Conservation (phyloP, 345 rosid genomes). For the Clarkia xantiana region DNA sequence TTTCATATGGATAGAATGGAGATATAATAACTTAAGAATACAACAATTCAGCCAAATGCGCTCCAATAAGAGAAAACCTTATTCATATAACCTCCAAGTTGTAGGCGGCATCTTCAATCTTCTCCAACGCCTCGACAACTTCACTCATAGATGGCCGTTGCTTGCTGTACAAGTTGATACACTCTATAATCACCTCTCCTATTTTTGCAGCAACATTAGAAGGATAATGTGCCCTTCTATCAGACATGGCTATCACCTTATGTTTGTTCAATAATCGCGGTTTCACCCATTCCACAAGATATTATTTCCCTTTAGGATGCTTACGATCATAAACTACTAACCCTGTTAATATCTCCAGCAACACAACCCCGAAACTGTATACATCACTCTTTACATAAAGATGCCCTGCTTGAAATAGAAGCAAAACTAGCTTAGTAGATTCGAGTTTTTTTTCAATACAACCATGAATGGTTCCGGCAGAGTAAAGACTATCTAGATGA, state of each 20-base stretch:
- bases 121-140: not conserved
- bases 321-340: not conserved
- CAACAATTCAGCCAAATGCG: too few species aligned
- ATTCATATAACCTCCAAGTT: too few species aligned
- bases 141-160: slow-evolving; percentile 1
- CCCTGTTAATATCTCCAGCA: slow-evolving; percentile 6
- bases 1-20: too few species aligned
- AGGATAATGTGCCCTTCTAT: not conserved
- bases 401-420: not conserved
- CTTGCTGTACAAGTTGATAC: not conserved
- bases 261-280: not conserved
- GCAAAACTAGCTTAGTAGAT: not conserved
- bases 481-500: not conserved
- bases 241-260: slow-evolving; percentile 1
- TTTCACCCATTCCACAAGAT: slow-evolving; percentile 1
- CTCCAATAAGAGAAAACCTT: too few species aligned
- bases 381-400: not conserved
- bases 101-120: not conserved
- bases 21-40: too few species aligned
- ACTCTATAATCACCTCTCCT: not conserved
- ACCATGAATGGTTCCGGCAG: not conserved
- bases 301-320: not conserved
- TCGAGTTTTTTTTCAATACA: too few species aligned
- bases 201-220: not conserved
- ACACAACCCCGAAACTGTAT: slow-evolving; percentile 1